A percentile compares a stretch with the other conserved stretches of the same genome.
These are phyloP conservation scores for Salix viminalis DNA, from an alignment of 345 rosid genomes.

Conservation along the genomic window DNA sequence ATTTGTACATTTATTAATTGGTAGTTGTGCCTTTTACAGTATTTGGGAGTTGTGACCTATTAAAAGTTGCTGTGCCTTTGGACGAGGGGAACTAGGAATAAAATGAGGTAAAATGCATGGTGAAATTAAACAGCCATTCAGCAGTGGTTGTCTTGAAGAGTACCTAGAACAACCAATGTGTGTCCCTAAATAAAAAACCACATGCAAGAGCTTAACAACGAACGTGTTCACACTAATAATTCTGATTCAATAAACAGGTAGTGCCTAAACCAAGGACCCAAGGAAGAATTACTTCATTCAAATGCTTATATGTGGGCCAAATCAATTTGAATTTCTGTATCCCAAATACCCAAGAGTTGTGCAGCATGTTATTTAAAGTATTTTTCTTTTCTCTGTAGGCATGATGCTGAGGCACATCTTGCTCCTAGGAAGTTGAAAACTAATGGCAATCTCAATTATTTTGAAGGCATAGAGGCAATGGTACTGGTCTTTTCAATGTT, in stretches of 20 bases:
- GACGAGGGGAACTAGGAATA: constrained; percentile 16
- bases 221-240: constrained; percentile 20
- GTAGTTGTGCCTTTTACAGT: background rate
- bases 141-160: constrained; percentile 17
- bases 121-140: constrained; percentile 5
- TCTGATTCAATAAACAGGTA: constrained; percentile 38
- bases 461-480: constrained; percentile 63
- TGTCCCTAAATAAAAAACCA: constrained; percentile 38
- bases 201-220: constrained; percentile 18
- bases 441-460: constrained; percentile 33
- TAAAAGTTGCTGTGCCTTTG: background rate
- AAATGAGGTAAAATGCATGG: constrained; percentile 29
- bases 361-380: constrained; percentile 7
- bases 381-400: constrained; percentile 28
- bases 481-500: constrained; percentile 32
- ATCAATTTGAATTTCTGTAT: background rate
- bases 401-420: constrained; percentile 34
- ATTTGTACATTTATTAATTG: background rate
- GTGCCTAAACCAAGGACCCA: background rate
- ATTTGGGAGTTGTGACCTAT: background rate
- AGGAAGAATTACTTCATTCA: background rate
- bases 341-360: background rate
- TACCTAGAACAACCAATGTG: constrained; percentile 17
- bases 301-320: background rate
- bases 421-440: constrained; percentile 38